Evolutionary conservation across 1,284 basidiomycete species (phyloP).

Genomic region (Schizophyllum commune): DNA sequence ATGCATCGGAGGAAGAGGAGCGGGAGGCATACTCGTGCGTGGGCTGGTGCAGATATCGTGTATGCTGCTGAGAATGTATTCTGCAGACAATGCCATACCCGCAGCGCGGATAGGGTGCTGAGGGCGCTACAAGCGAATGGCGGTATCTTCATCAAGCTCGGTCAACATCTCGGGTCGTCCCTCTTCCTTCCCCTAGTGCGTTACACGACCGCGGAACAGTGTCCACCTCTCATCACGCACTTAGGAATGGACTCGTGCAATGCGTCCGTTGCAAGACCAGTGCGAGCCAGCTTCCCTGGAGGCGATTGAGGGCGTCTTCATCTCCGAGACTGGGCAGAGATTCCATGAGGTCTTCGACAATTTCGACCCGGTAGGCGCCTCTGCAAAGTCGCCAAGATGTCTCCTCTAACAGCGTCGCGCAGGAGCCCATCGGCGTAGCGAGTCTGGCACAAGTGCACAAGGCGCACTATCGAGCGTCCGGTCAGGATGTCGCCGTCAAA

Average conservation of each 20-base stretch:
- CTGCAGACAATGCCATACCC: slow-evolving; percentile 57
- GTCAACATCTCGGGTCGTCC: slow-evolving; percentile 81
- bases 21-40: slow-evolving; percentile 47
- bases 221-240: neutral
- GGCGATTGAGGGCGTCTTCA: slow-evolving; percentile 62
- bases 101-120: slow-evolving; percentile 74
- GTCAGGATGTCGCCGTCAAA: slow-evolving; percentile 86
- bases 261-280: slow-evolving; percentile 75
- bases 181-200: slow-evolving; percentile 56
- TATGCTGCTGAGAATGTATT: neutral
- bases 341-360: slow-evolving; percentile 68
- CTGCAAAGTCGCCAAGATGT: no score
- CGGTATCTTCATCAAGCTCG: slow-evolving; percentile 84
- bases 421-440: slow-evolving; percentile 45
- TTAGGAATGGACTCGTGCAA: slow-evolving; percentile 63
- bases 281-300: slow-evolving; percentile 75
- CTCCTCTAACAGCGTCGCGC: slow-evolving; percentile 6
- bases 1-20: slow-evolving; percentile 48
- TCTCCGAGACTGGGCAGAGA: slow-evolving; percentile 62
- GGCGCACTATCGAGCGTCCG: slow-evolving; percentile 66
- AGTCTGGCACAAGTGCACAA: slow-evolving; percentile 94
- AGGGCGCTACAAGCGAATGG: slow-evolving; percentile 83
- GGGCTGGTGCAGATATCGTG: no score
- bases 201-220: neutral
- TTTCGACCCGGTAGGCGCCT: slow-evolving; percentile 72